Conservation (phyloP, 257 asterid genomes). For the Mitragyna speciosa region DNA sequence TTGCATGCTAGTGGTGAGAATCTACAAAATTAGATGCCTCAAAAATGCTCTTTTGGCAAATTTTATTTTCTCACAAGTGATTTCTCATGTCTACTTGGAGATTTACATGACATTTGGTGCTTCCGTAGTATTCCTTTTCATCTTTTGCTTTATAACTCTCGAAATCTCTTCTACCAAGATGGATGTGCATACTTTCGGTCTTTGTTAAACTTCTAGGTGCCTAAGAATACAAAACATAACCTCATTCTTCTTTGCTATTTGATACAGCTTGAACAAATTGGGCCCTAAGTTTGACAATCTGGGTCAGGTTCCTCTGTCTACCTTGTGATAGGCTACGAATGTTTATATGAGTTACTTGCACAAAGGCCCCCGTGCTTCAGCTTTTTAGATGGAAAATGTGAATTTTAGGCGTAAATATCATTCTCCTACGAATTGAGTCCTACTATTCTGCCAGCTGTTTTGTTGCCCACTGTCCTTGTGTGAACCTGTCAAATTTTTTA, state of each 20-base stretch:
- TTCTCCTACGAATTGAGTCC: slow-evolving; percentile 26
- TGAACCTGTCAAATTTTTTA: slow-evolving; percentile 17
- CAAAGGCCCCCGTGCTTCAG: slow-evolving; percentile 25
- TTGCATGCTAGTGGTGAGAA: too few species aligned
- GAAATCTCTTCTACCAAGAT: too few species aligned
- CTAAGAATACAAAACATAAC: too few species aligned
- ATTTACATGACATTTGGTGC: too few species aligned
- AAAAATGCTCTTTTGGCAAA: too few species aligned
- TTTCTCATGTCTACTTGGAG: too few species aligned
- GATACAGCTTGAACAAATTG: slow-evolving; percentile 28
- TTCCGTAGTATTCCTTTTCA: too few species aligned
- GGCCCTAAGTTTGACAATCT: slow-evolving; percentile 31
- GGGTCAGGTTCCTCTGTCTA: slow-evolving; percentile 22
- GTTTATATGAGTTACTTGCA: slow-evolving; percentile 19
- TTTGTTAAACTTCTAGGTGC: too few species aligned
- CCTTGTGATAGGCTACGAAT: slow-evolving; percentile 15
- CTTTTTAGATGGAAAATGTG: slow-evolving; percentile 25
- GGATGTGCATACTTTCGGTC: too few species aligned
- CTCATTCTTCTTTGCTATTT: slow-evolving; percentile 28
- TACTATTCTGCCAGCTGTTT: slow-evolving; percentile 40
- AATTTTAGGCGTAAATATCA: slow-evolving; percentile 28
- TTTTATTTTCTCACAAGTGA: too few species aligned
- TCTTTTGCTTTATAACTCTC: too few species aligned
- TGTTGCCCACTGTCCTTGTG: slow-evolving; percentile 30
- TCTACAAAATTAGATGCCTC: too few species aligned